These are phyloP conservation scores for Aspergillus niger DNA, from an alignment of 2,329 filamentous ascomycete species.

Conservation along the genomic window DNA sequence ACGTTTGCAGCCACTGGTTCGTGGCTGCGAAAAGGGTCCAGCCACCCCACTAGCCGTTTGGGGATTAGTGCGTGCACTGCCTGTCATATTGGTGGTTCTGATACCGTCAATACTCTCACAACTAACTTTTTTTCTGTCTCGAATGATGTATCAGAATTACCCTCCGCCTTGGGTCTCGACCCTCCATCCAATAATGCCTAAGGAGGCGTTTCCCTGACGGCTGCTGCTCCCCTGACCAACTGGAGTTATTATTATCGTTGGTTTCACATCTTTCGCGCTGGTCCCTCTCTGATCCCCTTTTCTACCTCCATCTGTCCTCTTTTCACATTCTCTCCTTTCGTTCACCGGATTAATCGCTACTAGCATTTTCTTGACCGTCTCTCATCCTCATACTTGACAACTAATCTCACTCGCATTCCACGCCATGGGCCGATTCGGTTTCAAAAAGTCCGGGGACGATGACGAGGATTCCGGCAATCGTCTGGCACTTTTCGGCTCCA, in stretches of 20 bases:
- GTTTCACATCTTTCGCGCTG: constrained; percentile 15
- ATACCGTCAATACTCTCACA: constrained; percentile 2
- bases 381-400: not conserved
- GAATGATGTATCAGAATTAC: constrained; percentile 17
- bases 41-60: constrained; percentile 20
- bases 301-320: constrained; percentile 15
- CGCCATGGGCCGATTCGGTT: constrained; percentile 36
- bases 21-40: constrained; percentile 18
- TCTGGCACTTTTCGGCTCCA: constrained; percentile 60
- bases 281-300: constrained; percentile 12
- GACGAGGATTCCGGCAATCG: constrained; percentile 55
- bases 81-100: constrained; percentile 16
- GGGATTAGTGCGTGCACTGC: constrained; percentile 24
- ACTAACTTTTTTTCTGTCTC: too few species aligned
- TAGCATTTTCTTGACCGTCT: constrained; percentile 1
- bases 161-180: constrained; percentile 17
- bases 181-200: constrained; percentile 16
- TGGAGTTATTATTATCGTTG: not conserved
- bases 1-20: constrained; percentile 3
- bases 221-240: constrained; percentile 32
- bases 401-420: not conserved
- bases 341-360: not conserved
- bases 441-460: constrained; percentile 56
- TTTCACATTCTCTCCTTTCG: not conserved
- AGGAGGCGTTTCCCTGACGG: constrained; percentile 12